Evolutionary conservation across 257 asterid genomes (phyloP).

Genomic region (Petrea volubilis): DNA sequence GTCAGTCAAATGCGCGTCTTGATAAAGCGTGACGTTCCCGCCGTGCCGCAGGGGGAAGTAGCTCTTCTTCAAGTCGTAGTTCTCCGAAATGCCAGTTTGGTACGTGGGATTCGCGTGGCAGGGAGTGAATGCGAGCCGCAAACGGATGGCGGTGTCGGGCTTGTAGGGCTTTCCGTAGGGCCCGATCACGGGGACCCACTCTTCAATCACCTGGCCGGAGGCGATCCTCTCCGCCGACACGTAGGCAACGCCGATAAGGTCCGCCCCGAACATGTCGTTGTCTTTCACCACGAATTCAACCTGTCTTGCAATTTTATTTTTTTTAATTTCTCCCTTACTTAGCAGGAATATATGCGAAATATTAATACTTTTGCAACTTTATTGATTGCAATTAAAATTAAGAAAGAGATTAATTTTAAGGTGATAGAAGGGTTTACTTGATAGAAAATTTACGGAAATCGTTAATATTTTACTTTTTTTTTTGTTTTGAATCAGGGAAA

Average conservation of each 20-base stretch:
- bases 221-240: conserved; percentile 41
- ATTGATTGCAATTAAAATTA: too few species aligned
- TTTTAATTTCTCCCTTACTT: too few species aligned
- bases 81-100: conserved; percentile 31
- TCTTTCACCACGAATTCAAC: conserved; percentile 59
- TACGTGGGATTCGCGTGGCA: conserved; percentile 31
- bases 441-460: too few species aligned
- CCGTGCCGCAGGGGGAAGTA: conserved; percentile 60
- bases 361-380: too few species aligned
- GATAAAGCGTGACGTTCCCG: conserved; percentile 54
- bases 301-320: conserved; percentile 8
- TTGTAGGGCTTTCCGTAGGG: conserved; percentile 45
- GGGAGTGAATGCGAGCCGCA: conserved; percentile 36
- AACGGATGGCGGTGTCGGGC: conserved; percentile 37
- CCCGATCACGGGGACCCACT: conserved; percentile 49
- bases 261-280: conserved; percentile 59
- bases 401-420: too few species aligned
- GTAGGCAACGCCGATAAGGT: conserved; percentile 43
- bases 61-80: conserved; percentile 35
- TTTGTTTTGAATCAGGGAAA: too few species aligned
- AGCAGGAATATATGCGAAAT: too few species aligned
- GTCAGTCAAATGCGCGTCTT: conserved; percentile 55
- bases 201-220: conserved; percentile 41
- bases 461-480: too few species aligned
- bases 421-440: too few species aligned